These are phyloP conservation scores for Pythium brachiatum DNA, from an alignment of 352 stramenopile species.

Conservation along the genomic window DNA sequence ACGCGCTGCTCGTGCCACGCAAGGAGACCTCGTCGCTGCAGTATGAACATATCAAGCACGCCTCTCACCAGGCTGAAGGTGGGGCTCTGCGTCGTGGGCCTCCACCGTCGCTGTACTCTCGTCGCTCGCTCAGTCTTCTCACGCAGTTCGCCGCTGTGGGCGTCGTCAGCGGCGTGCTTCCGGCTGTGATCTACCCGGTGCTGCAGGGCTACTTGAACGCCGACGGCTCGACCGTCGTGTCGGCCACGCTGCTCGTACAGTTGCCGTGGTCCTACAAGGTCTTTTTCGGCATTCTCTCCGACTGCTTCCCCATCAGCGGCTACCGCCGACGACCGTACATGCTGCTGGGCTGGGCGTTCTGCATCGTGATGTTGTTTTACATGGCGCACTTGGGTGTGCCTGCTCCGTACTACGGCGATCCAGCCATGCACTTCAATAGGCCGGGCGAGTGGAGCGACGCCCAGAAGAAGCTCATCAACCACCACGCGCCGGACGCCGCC, in stretches of 20 bases:
- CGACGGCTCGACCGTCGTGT: slow-evolving; percentile 22
- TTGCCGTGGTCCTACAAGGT: slow-evolving; percentile 19
- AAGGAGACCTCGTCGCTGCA: background rate
- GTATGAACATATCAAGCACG: background rate
- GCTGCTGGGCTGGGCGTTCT: slow-evolving; percentile 23
- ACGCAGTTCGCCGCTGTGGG: slow-evolving; percentile 15
- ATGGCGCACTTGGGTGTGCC: slow-evolving; percentile 17
- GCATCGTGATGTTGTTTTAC: slow-evolving; percentile 19
- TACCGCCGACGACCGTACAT: slow-evolving; percentile 28
- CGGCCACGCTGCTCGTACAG: slow-evolving; percentile 22
- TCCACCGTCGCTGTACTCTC: slow-evolving; percentile 3
- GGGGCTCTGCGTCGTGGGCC: background rate
- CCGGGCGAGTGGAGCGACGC: slow-evolving; percentile 10
- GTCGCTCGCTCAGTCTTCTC: slow-evolving; percentile 11
- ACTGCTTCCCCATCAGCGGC: slow-evolving; percentile 26
- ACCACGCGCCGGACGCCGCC: slow-evolving; percentile 23
- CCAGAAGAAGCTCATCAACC: slow-evolving; percentile 16
- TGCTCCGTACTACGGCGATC: slow-evolving; percentile 22
- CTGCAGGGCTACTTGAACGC: slow-evolving; percentile 30
- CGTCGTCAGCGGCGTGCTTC: slow-evolving; percentile 19
- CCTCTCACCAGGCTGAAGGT: background rate
- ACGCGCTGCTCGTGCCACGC: background rate
- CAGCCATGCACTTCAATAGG: slow-evolving; percentile 10
- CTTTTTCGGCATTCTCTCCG: slow-evolving; percentile 19
- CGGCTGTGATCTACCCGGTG: slow-evolving; percentile 21